phyloP scores from a whole-genome alignment of 371 early-diverging fungal genomes.

The Chytridium lagenaria region DNA sequence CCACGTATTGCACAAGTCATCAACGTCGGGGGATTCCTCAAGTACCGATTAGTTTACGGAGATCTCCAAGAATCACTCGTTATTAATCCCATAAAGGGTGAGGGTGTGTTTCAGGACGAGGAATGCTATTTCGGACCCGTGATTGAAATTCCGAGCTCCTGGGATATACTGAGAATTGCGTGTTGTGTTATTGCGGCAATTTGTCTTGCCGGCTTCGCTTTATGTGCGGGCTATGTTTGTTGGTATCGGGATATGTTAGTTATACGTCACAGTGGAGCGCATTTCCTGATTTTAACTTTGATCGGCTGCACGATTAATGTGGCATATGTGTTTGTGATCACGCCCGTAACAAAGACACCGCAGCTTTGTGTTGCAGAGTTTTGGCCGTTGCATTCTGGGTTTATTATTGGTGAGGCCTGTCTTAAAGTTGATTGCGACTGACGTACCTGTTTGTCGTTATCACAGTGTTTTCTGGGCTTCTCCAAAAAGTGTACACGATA shows the following conservation, averaged over 20 bases:
- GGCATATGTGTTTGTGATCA: neutral
- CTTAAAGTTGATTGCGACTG: neutral
- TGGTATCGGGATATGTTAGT: neutral
- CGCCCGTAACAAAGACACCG: neutral
- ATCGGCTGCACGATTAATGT: neutral
- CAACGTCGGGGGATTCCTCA: neutral
- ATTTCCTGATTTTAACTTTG: neutral
- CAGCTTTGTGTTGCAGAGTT: neutral
- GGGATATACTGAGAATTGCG: neutral
- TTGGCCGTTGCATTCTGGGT: slow-evolving; percentile 2
- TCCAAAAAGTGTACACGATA: neutral
- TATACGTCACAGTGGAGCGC: neutral
- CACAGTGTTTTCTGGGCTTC: neutral
- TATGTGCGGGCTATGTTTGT: too few relatives aligned
- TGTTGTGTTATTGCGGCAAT: neutral
- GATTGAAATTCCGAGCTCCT: neutral
- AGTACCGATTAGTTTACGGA: slow-evolving; percentile 5
- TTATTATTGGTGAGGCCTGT: neutral
- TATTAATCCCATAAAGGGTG: neutral
- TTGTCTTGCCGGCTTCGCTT: neutral
- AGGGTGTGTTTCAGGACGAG: neutral
- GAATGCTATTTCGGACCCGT: slow-evolving; percentile 21
- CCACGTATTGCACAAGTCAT: slow-evolving; percentile 2
- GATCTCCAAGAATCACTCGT: neutral
- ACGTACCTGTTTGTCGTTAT: neutral